Evolutionary conservation across 768 basidiomycete species (phyloP), one percentile per base, ranked within the genome.

Genomic region (Tulasnella sp.): DNA sequence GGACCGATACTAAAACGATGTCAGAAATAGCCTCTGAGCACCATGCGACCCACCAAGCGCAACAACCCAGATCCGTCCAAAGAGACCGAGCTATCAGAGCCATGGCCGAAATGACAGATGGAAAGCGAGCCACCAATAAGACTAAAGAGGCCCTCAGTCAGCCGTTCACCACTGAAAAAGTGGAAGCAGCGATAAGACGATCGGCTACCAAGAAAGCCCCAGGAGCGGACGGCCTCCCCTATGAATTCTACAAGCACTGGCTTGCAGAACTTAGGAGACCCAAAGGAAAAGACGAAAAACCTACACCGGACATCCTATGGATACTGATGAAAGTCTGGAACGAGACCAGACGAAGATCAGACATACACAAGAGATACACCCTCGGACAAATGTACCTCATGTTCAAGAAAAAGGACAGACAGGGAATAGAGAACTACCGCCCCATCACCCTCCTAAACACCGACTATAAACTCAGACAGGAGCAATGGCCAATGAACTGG

Each of bases 241-340:
- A 64, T 42, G 80, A 81, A 69, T 48, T 80, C 8, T 81, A 81
- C 42, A 79, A 81, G 41, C 81, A 34, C 34, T 78, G 42, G 76
- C 18, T 41, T 8, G 16, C 54, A 2, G 16, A 77, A 77, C 24
- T 11, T 1, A 12, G 20, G 14, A 46, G 12, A 1, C 42, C 7
- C 12, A 18, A 54, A n/a, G 46, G 50, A 0, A 31, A 60, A 2
- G 41, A n/a, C 42, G 28, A 20, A 24, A 41, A n/a, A 42, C 20
- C 48, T 0, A 0, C 12, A 4, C 74, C 64, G 0, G 20, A 78
- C 24, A 80, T 81, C 5, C 6, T 5, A 2, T 14, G 12, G 41
- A 75, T 80, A 0, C 48, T 81, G 28, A 20, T 14, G 9, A 60
- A 18, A 40, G 77, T 81, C 14, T 80, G 44, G 31, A 80, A 80